phyloP scores from a whole-genome alignment of 495 filamentous ascomycete genomes.

The Hyphodiscus hymeniophilus region DNA sequence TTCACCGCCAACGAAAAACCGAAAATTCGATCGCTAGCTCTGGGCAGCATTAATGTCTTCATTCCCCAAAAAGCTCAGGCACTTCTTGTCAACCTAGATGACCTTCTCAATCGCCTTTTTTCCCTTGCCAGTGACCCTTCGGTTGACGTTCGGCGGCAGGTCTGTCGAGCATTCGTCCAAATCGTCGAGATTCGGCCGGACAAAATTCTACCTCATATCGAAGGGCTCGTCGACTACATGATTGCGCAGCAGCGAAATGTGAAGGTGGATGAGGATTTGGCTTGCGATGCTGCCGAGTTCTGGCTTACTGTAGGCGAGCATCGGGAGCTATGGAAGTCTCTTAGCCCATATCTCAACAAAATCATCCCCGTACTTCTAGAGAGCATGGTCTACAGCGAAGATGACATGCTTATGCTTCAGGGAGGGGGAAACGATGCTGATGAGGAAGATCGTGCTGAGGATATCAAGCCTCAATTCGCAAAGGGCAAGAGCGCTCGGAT shows the following conservation, averaged over 20 bases:
- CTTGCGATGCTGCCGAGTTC: slow-evolving; percentile 93
- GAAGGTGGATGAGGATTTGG: slow-evolving; percentile 75
- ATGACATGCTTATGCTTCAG: slow-evolving; percentile 79
- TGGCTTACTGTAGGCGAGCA: slow-evolving; percentile 94
- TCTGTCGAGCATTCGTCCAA: slow-evolving; percentile 88
- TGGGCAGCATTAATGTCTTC: slow-evolving; percentile 86
- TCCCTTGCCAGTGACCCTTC: slow-evolving; percentile 64
- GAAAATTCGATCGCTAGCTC: slow-evolving; percentile 69
- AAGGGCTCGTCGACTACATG: slow-evolving; percentile 87
- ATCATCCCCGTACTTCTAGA: slow-evolving; percentile 87
- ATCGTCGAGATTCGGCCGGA: slow-evolving; percentile 86
- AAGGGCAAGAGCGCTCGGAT: slow-evolving; percentile 49
- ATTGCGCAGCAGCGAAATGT: slow-evolving; percentile 74
- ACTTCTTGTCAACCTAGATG: slow-evolving; percentile 66
- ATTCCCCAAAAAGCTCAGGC: slow-evolving; percentile 71
- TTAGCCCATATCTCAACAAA: slow-evolving; percentile 71
- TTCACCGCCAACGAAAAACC: slow-evolving; percentile 67
- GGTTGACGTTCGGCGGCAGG: slow-evolving; percentile 76
- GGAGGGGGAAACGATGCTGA: slow-evolving; percentile 86
- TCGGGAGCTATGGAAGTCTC: slow-evolving; percentile 57
- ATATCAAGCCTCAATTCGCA: slow-evolving; percentile 90
- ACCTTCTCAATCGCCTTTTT: slow-evolving; percentile 75
- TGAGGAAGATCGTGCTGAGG: slow-evolving; percentile 78
- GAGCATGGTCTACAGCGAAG: slow-evolving; percentile 94
- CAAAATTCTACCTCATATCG: slow-evolving; percentile 82